Evolutionary conservation across 768 basidiomycete genomes (phyloP).

Genomic region (Auricularia heimuer): DNA sequence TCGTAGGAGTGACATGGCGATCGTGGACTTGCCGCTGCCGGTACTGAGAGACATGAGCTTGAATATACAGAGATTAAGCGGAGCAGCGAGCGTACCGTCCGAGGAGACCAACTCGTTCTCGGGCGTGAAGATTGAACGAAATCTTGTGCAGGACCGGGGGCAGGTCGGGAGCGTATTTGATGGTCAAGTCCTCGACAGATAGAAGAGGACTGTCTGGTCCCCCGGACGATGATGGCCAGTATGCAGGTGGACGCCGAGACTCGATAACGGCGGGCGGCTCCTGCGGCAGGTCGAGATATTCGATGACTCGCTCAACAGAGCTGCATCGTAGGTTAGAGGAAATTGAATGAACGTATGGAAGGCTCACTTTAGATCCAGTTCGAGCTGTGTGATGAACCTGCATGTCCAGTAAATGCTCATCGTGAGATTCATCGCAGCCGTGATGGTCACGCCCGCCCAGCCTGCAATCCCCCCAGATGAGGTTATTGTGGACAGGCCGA

Average conservation of each 20-base stretch:
- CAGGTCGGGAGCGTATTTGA: conserved; percentile 18
- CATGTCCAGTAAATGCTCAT: conserved; percentile 9
- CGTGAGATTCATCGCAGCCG: conserved; percentile 12
- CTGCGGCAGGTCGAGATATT: conserved; percentile 18
- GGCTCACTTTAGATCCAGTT: conserved; percentile 14
- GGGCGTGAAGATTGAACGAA: conserved; percentile 20
- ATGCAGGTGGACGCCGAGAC: conserved; percentile 23
- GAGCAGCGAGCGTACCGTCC: conserved; percentile 21
- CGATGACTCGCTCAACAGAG: conserved; percentile 20
- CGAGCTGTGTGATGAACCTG: conserved; percentile 13
- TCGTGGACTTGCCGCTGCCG: conserved; percentile 17
- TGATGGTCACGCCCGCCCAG: conserved; percentile 46
- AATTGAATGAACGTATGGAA: neutral
- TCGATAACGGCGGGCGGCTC: conserved; percentile 26
- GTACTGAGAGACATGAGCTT: neutral
- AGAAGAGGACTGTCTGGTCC: conserved; percentile 22
- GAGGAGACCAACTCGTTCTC: conserved; percentile 26
- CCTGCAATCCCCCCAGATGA: conserved; percentile 7
- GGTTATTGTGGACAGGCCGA: neutral
- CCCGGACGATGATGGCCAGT: conserved; percentile 9
- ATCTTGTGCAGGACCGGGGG: conserved; percentile 26
- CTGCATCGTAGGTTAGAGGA: neutral
- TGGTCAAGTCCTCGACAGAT: conserved; percentile 20
- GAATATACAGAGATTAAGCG: neutral
- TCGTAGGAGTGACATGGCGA: conserved; percentile 28